Base-by-base conservation (phyloP, 2,329 filamentous ascomycete genomes). In the Fusarium cicatricum region DNA sequence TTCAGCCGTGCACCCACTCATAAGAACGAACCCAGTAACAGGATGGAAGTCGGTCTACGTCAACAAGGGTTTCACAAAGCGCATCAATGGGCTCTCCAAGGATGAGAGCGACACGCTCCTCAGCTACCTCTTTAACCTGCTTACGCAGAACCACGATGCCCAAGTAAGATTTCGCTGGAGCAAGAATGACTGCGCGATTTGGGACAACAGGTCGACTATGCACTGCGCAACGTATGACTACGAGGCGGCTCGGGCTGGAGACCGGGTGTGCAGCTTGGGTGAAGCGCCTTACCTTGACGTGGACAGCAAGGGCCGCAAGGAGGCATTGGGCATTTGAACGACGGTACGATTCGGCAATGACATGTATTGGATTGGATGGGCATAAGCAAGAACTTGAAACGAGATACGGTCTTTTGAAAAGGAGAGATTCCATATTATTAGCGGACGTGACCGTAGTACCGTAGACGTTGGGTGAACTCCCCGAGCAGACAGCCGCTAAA, bases 151-250 rank as follows among this genome's bases (percentile, higher is more conserved):
- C 64, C 82, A 85, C 56, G 84, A 86, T 63, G 75, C 79, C 1
- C 83, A 85, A 64, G 82, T 85, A 9, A 75, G 83, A 4, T 84
- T 80, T 64, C 75, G 76, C 46, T 85, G 82, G 82, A 74, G 72
- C 47, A 74, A 78, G 66, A 82, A 84, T 51, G 81, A 85, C 62
- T 67, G 81, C 5, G 82, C 85, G 2, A 86, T 90, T 60, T 90
- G 87, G 87, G 87, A 90, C 67, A 90, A 90, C 65, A 72, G 80
- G 44, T 79, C 73, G 26, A 81, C 75, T 11, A 78, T 74, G 61
- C 78, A 81, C 56, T 78, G 80, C 32, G 85, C 85, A 0, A 89
- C 85, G 0, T 87, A 83, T 58, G 87, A 90, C 61, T 89, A 88
- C 11, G 75, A 64, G 5, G 76, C 74, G 7, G 75, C 75, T 2